Evolutionary conservation across 306 rosid genomes (phyloP).

Genomic region (Pyrus communis): DNA sequence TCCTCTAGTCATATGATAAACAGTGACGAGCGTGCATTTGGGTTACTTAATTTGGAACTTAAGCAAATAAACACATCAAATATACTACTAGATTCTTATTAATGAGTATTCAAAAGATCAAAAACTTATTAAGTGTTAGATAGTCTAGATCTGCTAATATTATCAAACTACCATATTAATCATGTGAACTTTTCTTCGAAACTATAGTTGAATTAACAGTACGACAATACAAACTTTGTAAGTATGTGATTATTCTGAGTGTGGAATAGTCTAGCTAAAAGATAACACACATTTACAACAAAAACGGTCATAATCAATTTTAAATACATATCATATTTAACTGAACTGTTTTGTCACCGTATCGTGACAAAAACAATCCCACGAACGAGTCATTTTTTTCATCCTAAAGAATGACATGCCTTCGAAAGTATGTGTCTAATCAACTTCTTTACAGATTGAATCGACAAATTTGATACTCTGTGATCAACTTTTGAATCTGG

Average conservation of each 20-base stretch:
- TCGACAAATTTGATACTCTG: constrained; percentile 26
- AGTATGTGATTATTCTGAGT: neutral
- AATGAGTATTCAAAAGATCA: too few species aligned
- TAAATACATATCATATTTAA: neutral
- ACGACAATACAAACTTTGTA: neutral
- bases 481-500: constrained; percentile 27
- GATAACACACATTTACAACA: neutral
- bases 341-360: neutral
- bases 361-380: neutral
- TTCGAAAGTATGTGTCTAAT: neutral
- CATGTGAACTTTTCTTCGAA: neutral
- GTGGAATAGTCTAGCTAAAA: neutral
- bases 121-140: too few species aligned
- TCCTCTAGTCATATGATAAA: too few species aligned
- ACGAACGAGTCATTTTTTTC: neutral
- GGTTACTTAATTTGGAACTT: too few species aligned
- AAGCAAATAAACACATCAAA: too few species aligned
- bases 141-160: neutral
- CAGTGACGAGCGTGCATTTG: too few species aligned
- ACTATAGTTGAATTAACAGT: neutral
- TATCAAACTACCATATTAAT: neutral
- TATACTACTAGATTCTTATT: too few species aligned
- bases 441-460: constrained; percentile 13
- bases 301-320: neutral
- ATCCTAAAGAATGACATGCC: neutral